Conservation (phyloP, 208 protist species). For the Acanthamoeba culbertsoni region DNA sequence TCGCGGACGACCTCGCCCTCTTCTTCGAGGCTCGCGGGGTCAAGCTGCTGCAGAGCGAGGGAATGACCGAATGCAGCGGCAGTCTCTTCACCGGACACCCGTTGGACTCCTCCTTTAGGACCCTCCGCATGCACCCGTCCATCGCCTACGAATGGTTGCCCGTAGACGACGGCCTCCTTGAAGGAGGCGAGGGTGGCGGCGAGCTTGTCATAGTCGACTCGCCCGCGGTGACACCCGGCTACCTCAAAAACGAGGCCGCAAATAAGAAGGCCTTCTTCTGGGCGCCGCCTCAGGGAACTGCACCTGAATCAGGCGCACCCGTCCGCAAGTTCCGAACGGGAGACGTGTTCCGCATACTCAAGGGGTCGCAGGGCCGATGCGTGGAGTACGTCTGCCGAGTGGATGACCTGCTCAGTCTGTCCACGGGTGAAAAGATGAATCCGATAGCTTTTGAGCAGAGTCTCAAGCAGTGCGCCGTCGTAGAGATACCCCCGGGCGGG, state of each 20-base stretch:
- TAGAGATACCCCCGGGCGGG: neutral
- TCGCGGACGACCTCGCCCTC: constrained; percentile 33
- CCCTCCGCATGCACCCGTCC: constrained; percentile 28
- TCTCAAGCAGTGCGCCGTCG: neutral
- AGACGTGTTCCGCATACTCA: constrained; percentile 12
- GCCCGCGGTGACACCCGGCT: neutral
- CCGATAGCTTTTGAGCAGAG: constrained; percentile 53
- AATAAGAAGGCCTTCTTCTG: constrained; percentile 28
- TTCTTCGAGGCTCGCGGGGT: constrained; percentile 38
- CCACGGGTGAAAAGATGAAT: constrained; percentile 51
- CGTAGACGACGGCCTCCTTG: neutral
- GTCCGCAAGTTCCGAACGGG: constrained; percentile 52
- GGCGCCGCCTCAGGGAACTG: neutral
- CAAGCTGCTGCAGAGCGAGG: constrained; percentile 32
- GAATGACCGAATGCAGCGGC: constrained; percentile 50
- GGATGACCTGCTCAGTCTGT: constrained; percentile 47
- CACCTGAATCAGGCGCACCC: neutral
- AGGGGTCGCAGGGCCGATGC: neutral
- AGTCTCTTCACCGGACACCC: constrained; percentile 48
- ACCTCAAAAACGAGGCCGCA: constrained; percentile 15
- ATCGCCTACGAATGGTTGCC: constrained; percentile 47
- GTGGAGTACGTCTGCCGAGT: constrained; percentile 43
- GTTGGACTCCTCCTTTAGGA: constrained; percentile 15
- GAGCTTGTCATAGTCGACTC: constrained; percentile 35
- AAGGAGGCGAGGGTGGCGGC: neutral